phyloP scores from a whole-genome alignment of 148 eudicot species.

The Fagopyrum esculentum region DNA sequence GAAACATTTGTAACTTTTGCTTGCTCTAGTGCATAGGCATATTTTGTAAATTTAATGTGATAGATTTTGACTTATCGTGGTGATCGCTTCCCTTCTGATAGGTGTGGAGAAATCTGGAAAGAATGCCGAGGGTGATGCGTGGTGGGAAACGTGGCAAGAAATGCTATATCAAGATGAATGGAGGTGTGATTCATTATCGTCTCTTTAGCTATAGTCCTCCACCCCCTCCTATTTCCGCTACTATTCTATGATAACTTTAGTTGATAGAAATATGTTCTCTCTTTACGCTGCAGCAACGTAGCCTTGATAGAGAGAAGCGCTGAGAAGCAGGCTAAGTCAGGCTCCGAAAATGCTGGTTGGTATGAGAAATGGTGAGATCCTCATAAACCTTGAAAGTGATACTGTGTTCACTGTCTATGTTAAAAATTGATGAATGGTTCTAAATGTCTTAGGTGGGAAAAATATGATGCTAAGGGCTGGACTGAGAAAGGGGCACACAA shows the following conservation, averaged over 20 bases:
- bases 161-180: constrained; percentile 97
- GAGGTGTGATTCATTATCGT: constrained; percentile 45
- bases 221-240: too few species aligned
- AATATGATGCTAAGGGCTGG: constrained; percentile 98
- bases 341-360: constrained; percentile 97
- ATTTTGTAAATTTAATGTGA: too few species aligned
- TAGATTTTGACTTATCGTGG: too few species aligned
- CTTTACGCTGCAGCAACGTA: constrained; percentile 58
- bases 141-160: constrained; percentile 99
- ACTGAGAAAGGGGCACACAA: constrained; percentile 98
- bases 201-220: not conserved
- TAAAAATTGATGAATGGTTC: not conserved
- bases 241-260: not conserved
- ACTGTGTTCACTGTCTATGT: not conserved
- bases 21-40: not conserved
- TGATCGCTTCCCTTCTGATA: constrained; percentile 6
- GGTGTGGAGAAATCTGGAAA: constrained; percentile 97
- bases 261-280: not conserved
- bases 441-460: constrained; percentile 72
- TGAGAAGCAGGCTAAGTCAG: constrained; percentile 97
- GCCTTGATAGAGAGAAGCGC: constrained; percentile 96
- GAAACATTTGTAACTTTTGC: not conserved
- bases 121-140: constrained; percentile 93
- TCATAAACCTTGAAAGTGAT: not conserved
- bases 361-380: constrained; percentile 82